Evolutionary conservation across 768 basidiomycete species (phyloP), one percentile per base, ranked within the genome.

Genomic region (Psilocybe cubensis): DNA sequence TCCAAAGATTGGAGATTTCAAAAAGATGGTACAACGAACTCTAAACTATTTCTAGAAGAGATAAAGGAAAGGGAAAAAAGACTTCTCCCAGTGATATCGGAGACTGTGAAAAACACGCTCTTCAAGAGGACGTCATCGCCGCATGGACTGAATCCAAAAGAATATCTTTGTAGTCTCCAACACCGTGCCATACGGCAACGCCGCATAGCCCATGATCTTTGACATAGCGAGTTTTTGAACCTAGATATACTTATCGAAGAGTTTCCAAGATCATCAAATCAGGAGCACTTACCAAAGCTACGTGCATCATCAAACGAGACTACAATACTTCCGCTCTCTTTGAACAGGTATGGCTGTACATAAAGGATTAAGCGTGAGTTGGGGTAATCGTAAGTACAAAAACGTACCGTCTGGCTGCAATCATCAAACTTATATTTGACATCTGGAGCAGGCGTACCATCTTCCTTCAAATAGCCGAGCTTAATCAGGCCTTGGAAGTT

Each of bases 391-490:
- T 28, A 24, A 45, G 41, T 23, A 31, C 55, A n/a, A 31, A 7
- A 3, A 74, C 84, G 25, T 58, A 91, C 89, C 45, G 89, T 91
- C 70, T 89, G 79, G 54, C 81, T 85, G 74, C 89, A 91, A 0
- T 73, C 63, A 54, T 91, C 87, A 57, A 72, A 88, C 8, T 68
- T 57, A 66, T 83, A 80, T 8, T 71, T 66, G 42, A 86, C 80
- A 7, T 80, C 82, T 0, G 63, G 59, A 14, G 76, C 76, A 17
- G 75, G 68, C 2, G 70, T 70, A 4, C 85, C 76, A 58, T 79
- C 66, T 1, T 64, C 41, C 35, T 64, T 76, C 45, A 89, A 69
- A 74, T 81, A 86, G 4, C 83, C 82, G 3, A 62, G 70, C 0
- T 69, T 54, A 40, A 89, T 73, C 64, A 91, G 63, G 2, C 78